Base-by-base conservation (phyloP, 2,329 filamentous ascomycete species). In the Trichoderma arundinaceum region DNA sequence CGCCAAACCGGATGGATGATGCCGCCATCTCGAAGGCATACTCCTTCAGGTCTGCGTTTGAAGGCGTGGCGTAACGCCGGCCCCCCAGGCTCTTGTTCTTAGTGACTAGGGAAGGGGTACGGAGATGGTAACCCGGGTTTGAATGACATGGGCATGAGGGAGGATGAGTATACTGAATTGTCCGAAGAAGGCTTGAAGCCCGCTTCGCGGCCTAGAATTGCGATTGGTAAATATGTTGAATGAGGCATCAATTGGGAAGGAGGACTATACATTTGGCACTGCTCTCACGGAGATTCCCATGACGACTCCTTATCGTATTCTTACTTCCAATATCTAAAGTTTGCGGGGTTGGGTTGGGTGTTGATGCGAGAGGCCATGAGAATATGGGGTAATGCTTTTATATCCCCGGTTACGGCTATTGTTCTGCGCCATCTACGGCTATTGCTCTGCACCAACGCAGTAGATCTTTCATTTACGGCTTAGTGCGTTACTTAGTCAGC, bases 11-110 rank as follows among this genome's bases (percentile, higher is more conserved):
- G 74, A 99, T 97, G 33, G 90, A 92, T 1, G 92, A 96, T 1
- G 95, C 93, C 0, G 95, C 95, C 94, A 99, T 96, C 78, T 99
- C 95, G 75, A 99, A 99, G 13, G 95, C 95, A 80, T 99, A 99
- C 77, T 99, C 95, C 77, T 96, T 97, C 74, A 93, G 84, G 8
- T 84, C 79, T 33, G 90, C 80, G 44, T 73, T 74, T 38, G 90
- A 81, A 0, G 94, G 92, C 0, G 92, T 94, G n/a, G 92, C 93
- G 77, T 86, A 88, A 57, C 81, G 82, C 39, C 86, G 77, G 28
- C 70, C 68, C 38, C 73, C 79, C 39, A 78, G 70, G 70, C 77
- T 66, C 70, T 73, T 68, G 53, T 74, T 77, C 64, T 80, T 82
- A 22, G 83, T 83, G 15, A 82, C 77, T 67, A 94, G 80, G 67